A percentile compares a stretch with the other conserved stretches of the same genome.
Conservation (phyloP, 2,329 filamentous ascomycete species). For the Fusarium guadeloupense region DNA sequence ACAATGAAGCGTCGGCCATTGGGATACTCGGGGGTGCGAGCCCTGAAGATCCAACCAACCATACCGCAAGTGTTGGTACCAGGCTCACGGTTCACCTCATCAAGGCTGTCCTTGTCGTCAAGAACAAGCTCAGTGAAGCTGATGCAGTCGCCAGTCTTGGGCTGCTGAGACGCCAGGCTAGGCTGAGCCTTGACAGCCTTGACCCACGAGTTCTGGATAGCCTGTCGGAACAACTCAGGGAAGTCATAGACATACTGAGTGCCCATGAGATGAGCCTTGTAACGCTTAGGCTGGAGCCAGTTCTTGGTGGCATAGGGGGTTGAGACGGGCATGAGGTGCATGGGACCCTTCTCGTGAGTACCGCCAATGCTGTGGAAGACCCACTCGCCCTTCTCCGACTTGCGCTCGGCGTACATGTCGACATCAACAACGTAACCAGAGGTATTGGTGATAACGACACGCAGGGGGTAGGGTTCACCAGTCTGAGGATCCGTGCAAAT, state of each 20-base stretch:
- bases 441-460: slow-evolving; percentile 97
- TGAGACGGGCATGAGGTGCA: slow-evolving; percentile 91
- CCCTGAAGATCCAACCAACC: slow-evolving; percentile 97
- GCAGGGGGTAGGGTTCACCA: slow-evolving; percentile 87
- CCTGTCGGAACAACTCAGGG: slow-evolving; percentile 98
- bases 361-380: slow-evolving; percentile 98
- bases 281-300: slow-evolving; percentile 97
- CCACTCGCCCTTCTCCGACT: slow-evolving; percentile 98
- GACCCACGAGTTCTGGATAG: slow-evolving; percentile 93
- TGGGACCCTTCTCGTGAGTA: slow-evolving; percentile 91
- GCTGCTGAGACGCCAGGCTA: slow-evolving; percentile 80
- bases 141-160: slow-evolving; percentile 87
- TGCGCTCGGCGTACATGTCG: slow-evolving; percentile 96
- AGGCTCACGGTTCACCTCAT: slow-evolving; percentile 93
- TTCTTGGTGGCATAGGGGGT: slow-evolving; percentile 98
- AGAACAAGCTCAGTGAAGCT: slow-evolving; percentile 94
- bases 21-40: slow-evolving; percentile 94
- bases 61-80: slow-evolving; percentile 97
- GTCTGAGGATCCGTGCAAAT: slow-evolving; percentile 92
- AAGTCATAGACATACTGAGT: slow-evolving; percentile 99
- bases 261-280: slow-evolving; percentile 99
- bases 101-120: slow-evolving; percentile 90
- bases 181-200: slow-evolving; percentile 79
- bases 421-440: slow-evolving; percentile 98
- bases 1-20: slow-evolving; percentile 92